These are phyloP conservation scores for Eragrostis tef DNA, from an alignment of 202 grass and related monocot genomes.

Conservation along the genomic window DNA sequence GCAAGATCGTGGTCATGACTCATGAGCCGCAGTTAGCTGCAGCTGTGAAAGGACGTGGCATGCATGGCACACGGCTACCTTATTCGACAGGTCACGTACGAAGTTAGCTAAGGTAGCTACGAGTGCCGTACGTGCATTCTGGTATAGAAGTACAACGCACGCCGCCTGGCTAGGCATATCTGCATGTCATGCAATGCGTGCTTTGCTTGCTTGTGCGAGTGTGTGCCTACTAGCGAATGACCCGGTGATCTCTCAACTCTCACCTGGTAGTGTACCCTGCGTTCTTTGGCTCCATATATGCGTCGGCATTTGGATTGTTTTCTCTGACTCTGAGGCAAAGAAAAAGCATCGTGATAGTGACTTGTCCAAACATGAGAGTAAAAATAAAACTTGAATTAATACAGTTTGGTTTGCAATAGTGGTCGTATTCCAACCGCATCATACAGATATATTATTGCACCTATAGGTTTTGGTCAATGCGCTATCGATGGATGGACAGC, in stretches of 20 bases:
- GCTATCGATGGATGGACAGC: conserved; percentile 38
- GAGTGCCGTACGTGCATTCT: too few species aligned
- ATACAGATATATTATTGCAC: conserved; percentile 29
- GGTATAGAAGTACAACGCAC: neutral
- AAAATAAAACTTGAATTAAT: too few species aligned
- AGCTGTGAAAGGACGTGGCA: conserved; percentile 53
- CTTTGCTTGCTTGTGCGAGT: neutral
- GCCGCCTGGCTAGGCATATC: neutral
- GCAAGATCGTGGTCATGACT: neutral
- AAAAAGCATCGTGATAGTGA: too few species aligned
- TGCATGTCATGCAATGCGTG: neutral
- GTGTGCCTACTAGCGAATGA: too few species aligned
- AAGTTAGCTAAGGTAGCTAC: too few species aligned
- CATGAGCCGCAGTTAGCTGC: neutral
- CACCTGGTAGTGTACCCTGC: too few species aligned
- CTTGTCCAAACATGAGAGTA: too few species aligned
- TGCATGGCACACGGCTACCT: neutral
- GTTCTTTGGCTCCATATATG: neutral
- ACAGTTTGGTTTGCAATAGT: too few species aligned
- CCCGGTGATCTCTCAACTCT: neutral
- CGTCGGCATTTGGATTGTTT: neutral
- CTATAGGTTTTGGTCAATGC: neutral
- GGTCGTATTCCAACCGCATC: neutral
- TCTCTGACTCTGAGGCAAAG: neutral
- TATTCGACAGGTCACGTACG: too few species aligned